Evolutionary conservation across 148 eudicot species (phyloP).

Genomic region (Chenopodium album): DNA sequence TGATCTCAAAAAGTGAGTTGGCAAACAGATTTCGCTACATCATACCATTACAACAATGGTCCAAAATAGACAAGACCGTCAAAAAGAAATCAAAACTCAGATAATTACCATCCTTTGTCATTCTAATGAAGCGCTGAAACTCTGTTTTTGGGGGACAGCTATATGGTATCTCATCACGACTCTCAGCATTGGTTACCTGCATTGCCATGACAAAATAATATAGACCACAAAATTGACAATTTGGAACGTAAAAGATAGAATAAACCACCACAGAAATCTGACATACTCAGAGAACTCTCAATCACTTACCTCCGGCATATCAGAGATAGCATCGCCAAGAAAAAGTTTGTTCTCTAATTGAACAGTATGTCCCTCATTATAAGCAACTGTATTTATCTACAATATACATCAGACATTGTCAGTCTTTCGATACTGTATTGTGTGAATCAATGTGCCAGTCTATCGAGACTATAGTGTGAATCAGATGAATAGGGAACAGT

Average conservation of each 20-base stretch:
- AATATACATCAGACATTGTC: neutral
- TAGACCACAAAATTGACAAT: neutral
- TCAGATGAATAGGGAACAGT: neutral
- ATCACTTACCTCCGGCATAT: conserved; percentile 69
- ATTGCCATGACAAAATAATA: conserved; percentile 1
- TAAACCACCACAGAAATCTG: neutral
- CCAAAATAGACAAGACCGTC: neutral
- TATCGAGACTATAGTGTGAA: neutral
- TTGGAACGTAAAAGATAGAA: neutral
- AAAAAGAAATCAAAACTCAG: neutral
- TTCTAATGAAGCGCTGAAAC: conserved; percentile 63
- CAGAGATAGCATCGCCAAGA: conserved; percentile 74
- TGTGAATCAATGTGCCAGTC: neutral
- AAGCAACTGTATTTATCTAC: conserved; percentile 60
- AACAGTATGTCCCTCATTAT: conserved; percentile 35
- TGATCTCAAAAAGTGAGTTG: neutral
- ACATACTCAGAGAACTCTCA: neutral
- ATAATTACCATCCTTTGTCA: conserved; percentile 50
- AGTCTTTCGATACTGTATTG: neutral
- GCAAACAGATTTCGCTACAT: neutral
- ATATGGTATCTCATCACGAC: conserved; percentile 60
- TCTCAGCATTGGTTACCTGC: conserved; percentile 59
- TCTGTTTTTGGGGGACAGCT: conserved; percentile 41
- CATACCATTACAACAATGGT: neutral
- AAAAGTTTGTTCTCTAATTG: conserved; percentile 48